phyloP scores from a whole-genome alignment of 805 yeast species.

The Candida hungchunana region DNA sequence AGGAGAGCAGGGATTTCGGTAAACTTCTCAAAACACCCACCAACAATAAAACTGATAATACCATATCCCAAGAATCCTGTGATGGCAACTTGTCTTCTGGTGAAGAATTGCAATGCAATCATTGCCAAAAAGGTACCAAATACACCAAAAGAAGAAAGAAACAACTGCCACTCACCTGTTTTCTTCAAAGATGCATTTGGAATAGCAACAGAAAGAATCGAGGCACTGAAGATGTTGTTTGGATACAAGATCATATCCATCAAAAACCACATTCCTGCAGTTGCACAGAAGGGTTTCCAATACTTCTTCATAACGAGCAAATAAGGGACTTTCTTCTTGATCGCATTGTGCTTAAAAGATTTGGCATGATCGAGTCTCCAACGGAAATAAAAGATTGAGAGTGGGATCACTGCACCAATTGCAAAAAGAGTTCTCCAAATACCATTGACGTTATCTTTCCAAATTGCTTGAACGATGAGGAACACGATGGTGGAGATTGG shows the following conservation, averaged over 20 bases:
- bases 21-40: conserved; percentile 33
- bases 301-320: conserved; percentile 25
- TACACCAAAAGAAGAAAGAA: conserved; percentile 9
- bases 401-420: conserved; percentile 39
- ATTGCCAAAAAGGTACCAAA: conserved; percentile 8
- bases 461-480: conserved; percentile 40
- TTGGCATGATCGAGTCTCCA: conserved; percentile 34
- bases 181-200: conserved; percentile 23
- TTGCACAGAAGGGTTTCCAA: conserved; percentile 47
- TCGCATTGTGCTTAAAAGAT: conserved; percentile 41
- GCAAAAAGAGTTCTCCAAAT: conserved; percentile 48
- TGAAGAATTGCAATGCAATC: conserved; percentile 4
- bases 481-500: conserved; percentile 43
- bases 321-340: conserved; percentile 19
- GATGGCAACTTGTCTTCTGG: conserved; percentile 9
- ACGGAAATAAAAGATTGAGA: conserved; percentile 12
- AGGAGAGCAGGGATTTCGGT: conserved; percentile 31
- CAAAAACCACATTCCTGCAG: conserved; percentile 57
- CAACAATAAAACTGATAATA: conserved; percentile 42
- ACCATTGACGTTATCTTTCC: conserved; percentile 31
- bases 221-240: conserved; percentile 52
- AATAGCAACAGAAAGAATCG: conserved; percentile 42
- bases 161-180: conserved; percentile 15
- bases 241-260: conserved; percentile 65
- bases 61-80: conserved; percentile 25